Conservation (phyloP, 768 basidiomycete genomes). For the Lyophyllum semitale region DNA sequence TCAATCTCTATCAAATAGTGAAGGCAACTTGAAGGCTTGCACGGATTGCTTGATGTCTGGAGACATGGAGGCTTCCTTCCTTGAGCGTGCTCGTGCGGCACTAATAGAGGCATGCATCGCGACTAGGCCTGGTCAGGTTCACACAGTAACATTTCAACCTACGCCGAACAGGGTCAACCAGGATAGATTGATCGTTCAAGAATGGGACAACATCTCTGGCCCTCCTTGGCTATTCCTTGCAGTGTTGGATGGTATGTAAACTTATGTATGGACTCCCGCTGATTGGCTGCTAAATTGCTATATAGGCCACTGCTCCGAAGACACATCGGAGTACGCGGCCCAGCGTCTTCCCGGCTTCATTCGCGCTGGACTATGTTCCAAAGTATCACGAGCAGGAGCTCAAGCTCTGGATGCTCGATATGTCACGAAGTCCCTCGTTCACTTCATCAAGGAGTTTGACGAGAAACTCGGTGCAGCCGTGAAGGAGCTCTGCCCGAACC, state of each 20-base stretch:
- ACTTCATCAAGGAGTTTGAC: background rate
- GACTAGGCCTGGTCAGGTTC: background rate
- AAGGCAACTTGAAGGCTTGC: background rate
- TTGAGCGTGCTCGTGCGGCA: background rate
- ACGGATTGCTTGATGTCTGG: background rate
- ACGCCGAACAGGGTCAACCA: background rate
- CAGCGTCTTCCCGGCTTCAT: background rate
- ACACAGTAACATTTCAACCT: constrained; percentile 2
- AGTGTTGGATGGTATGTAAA: background rate
- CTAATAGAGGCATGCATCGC: background rate
- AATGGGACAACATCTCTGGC: background rate
- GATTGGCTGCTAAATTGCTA: background rate
- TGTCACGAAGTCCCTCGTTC: background rate
- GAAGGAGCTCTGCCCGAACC: background rate
- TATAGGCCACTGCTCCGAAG: background rate
- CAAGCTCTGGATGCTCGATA: background rate
- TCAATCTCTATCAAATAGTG: background rate
- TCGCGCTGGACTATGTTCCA: background rate
- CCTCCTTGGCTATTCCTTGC: constrained; percentile 3
- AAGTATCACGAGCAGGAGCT: background rate
- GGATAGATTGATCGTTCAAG: background rate
- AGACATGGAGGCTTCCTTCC: background rate
- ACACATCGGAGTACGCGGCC: background rate
- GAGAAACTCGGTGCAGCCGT: background rate
- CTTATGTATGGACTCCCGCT: background rate